Base-by-base conservation (phyloP, 2,329 filamentous ascomycete species). In the Penicillium sp. region DNA sequence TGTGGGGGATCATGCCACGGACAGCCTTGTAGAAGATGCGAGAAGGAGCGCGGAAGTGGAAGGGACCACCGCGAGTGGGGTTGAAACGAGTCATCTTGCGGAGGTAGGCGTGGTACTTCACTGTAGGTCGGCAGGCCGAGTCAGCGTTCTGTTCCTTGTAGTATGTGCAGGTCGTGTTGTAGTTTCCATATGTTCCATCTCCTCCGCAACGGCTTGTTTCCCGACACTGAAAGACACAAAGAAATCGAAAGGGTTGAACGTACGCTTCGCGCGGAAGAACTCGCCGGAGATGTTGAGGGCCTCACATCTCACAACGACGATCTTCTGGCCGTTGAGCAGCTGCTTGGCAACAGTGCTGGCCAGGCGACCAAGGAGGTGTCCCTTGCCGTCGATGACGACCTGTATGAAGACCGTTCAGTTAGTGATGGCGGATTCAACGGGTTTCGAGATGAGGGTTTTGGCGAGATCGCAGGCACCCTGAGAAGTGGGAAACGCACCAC, bases 11-110 rank as follows among this genome's bases (percentile, higher is more conserved):
- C 93, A 98, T 98, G 74, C 93, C 93, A 74, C 93, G 91, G 77
- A 98, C 88, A 71, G 93, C 89, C 86, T 96, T 95, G 87, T 96
- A 98, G 86, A 98, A 95, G 81, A 98, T 96, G 77, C 94, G 87
- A 67, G 90, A 94, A 55, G 93, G 93, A 64, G 91, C 89, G 73
- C 93, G 93, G 89, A 96, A 97, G 79, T 98, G 93, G 89, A 97
- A 98, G 75, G 93, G 93, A 80, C 91, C 91, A 84, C 91, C 93
- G 72, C 91, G 90, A 66, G 89, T 96, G 71, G 93, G 90, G 84
- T 98, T 98, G 87, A 84, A 98, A 76, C 93, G 88, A 73, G 93
- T 98, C 79, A 94, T 93, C 86, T 98, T 98, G 82, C 93, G 89
- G 69, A 98, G 86, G 82, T 97, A 97, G 76, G 93, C 88, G 74